These are phyloP conservation scores for Podospora appendiculata DNA, from an alignment of 495 filamentous ascomycete species.

Conservation along the genomic window DNA sequence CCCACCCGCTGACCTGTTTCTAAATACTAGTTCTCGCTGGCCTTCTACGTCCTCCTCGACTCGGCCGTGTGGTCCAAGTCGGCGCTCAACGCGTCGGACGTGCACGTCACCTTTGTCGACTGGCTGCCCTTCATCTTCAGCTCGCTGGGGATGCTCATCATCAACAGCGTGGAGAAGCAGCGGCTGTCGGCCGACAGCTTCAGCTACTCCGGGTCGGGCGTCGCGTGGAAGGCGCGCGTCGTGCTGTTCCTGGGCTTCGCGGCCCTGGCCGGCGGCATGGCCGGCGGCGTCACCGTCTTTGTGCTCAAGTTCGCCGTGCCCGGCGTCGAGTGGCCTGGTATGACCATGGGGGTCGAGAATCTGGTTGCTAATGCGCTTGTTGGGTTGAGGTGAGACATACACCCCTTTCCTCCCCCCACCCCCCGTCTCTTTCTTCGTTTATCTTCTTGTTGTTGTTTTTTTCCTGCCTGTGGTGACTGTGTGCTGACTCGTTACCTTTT, in stretches of 20 bases:
- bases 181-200: conserved; percentile 79
- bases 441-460: background rate
- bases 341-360: conserved; percentile 92
- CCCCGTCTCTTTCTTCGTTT: background rate
- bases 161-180: conserved; percentile 96
- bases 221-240: conserved; percentile 93
- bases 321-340: conserved; percentile 68
- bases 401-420: too few relatives aligned
- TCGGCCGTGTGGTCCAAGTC: conserved; percentile 81
- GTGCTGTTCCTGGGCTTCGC: conserved; percentile 96
- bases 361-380: conserved; percentile 79
- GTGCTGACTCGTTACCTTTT: conserved; percentile 3
- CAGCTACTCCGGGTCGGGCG: conserved; percentile 75
- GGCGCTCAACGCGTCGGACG: conserved; percentile 62
- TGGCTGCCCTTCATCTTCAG: conserved; percentile 98
- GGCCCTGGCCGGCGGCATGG: conserved; percentile 85
- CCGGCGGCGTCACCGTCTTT: conserved; percentile 82
- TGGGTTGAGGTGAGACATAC: conserved; percentile 65
- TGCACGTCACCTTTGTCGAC: conserved; percentile 94
- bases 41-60: conserved; percentile 95
- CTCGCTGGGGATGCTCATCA: conserved; percentile 91
- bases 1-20: too few relatives aligned
- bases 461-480: background rate
- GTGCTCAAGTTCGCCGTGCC: conserved; percentile 87
- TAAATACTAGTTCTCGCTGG: conserved; percentile 97